Evolutionary conservation across 768 basidiomycete genomes (phyloP), one percentile per base, ranked within the genome.

Genomic region (Mycena vitilis): DNA sequence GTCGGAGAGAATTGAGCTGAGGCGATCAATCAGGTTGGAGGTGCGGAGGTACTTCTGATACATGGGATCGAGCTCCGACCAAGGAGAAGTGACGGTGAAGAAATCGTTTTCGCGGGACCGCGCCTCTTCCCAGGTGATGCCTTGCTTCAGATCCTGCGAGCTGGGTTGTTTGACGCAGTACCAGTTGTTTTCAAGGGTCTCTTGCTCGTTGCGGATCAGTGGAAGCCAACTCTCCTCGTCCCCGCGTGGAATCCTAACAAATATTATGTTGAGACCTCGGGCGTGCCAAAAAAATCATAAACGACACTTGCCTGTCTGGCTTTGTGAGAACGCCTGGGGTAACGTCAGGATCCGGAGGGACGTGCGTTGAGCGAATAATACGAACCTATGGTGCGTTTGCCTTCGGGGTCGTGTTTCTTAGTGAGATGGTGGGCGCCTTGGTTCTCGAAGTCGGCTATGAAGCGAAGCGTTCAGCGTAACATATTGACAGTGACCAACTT

Each of bases 371-470:
- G 22, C 9, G 23, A 25, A 34, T 23, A 36, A 42, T 7, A 11
- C 84, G 16, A 68, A 91, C 93, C 92, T 18, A 94, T 89, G 0
- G 92, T 94, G 5, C 91, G 83, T 57, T 83, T 84, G 0, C 92
- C 91, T 1, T 86, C 78, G 0, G 88, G 87, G 68, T 94, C 92
- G 55, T 85, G 78, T 16, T 79, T 57, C 72, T 88, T 89, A 0
- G 91, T 87, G 0, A 94, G 79, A n/a, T 85, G 80, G 65, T 90
- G 88, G 0, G 92, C 92, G 0, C 89, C 90, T 75, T 94, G 92
- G 49, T 92, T 95, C 71, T 94, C 91, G 22, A 91, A 92, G 69
- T 95, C 92, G 59, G 91, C 93, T 94, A 63, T 11, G 60, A 25
- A 36, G 8, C 47, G 60, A 25, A 37, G 8, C 48, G 25, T 23